Base-by-base conservation (phyloP, 2,329 filamentous ascomycete genomes). In the Calycina marina region DNA sequence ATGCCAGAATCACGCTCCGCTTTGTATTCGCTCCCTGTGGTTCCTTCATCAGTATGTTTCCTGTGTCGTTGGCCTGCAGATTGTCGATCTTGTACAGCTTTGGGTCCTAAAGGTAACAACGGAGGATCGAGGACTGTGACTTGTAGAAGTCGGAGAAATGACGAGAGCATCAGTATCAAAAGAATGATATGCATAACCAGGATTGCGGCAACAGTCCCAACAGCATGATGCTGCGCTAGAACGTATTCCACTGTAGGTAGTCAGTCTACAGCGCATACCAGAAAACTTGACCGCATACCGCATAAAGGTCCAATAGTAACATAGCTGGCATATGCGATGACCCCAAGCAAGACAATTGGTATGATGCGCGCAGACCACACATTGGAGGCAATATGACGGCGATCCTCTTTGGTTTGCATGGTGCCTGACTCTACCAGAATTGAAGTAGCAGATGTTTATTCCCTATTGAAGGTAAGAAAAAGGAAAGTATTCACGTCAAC, bases 141-240 rank as follows among this genome's bases (percentile, higher is more conserved):
- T 40, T 73, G 58, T 25, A 86, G 55, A 6, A 86, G 67, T 40
- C 85, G 77, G 13, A 79, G 49, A 55, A 92, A 94, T 13, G 76
- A 66, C 18, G 62, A 47, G 14, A 77, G 50, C 48, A 84, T 69
- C 17, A 78, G 62, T 11, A 80, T 44, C 27, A 93, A 61, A 33
- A 92, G 62, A 32, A 86, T 32, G 48, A 78, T 79, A 56, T 82
- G 85, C 14, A 86, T 56, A 16, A 73, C 67, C 27, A 93, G 61
- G 35, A 93, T 69, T 9, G 69, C 72, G 36, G 77, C 67, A 25
- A 75, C 83, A 17, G 73, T 58, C 33, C 69, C 65, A 47, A 42
- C 44, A 53, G 52, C 37, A 31, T 55, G 48, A 32, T 52, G 47
- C 30, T 57, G 50, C 14, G 65, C 61, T 39, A 85, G 61, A 28